These are phyloP conservation scores for Tieghemostelium lacteum DNA, from an alignment of 78 protist genomes.

Conservation along the genomic window DNA sequence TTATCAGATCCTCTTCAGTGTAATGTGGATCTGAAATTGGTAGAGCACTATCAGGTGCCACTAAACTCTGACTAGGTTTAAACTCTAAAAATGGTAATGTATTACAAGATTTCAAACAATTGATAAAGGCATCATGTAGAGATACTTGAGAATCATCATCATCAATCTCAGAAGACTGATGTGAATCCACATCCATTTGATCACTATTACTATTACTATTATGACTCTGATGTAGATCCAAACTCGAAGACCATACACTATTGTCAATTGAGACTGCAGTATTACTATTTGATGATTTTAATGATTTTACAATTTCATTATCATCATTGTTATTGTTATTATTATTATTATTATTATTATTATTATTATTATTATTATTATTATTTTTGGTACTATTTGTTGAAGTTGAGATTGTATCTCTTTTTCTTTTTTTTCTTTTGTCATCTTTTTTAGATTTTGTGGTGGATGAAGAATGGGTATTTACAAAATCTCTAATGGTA, in stretches of 20 bases:
- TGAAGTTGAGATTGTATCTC: not conserved
- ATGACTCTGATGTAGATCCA: not conserved
- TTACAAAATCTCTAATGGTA: conserved; percentile 46
- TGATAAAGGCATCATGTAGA: conserved; percentile 62
- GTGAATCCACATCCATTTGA: not conserved
- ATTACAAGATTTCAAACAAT: conserved; percentile 54
- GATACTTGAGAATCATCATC: conserved; percentile 22
- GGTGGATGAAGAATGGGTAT: conserved; percentile 16
- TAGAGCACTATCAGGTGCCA: not conserved
- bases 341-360: not conserved
- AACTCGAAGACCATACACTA: not conserved
- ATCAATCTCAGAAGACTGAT: not conserved
- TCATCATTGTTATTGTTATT: not conserved
- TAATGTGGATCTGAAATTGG: conserved; percentile 27
- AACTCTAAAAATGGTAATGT: conserved; percentile 61
- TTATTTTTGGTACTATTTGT: not conserved
- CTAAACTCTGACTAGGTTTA: conserved; percentile 8
- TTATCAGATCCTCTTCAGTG: conserved; percentile 32
- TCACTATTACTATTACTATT: not conserved
- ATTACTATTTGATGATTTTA: too few species aligned
- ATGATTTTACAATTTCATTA: not conserved
- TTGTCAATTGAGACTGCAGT: not conserved
- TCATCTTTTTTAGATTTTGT: conserved; percentile 47
- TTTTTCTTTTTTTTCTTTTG: conserved; percentile 40
- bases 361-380: not conserved